Base-by-base conservation (phyloP, 1,139 yeast genomes). In the Protomyces lactucae-debilis region DNA sequence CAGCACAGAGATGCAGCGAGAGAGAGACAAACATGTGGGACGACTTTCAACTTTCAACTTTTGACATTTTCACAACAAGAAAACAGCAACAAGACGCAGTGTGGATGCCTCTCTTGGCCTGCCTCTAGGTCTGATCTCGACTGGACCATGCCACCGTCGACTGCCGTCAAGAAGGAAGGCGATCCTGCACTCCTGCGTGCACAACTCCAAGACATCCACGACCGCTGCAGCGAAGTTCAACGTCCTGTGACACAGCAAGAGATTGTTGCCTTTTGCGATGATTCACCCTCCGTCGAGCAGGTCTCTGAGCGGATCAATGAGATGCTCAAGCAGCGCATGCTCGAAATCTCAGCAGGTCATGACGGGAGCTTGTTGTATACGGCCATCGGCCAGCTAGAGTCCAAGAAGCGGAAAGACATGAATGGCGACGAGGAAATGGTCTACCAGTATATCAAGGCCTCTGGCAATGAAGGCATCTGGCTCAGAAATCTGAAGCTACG, bases 391-490 rank as follows among this genome's bases (percentile, higher is more conserved):
- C 66, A 68, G 25, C 72, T 72, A 14, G 76, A 74, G 39, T 78
- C 79, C 10, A 72, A 83, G 88, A 68, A 80, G 12, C 55, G 66
- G 43, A 51, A 85, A 45, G 81, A 83, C 52, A 90, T 93, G 96
- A 74, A 82, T 16, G 84, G 85, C 23, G 99, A 95, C 72, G 99
- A 95, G 75, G 87, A 93, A 43, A 85, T 93, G 83, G 88, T 93
- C 46, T 95, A 92, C 74, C 85, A 93, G 0, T 86, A 90, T 73
- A 93, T 93, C 69, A 96, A 89, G 72, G 95, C 95, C 0, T 83
- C 96, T 6, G 96, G 95, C 2, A 82, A 98, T 74, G 98, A 92
- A 75, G 98, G 98, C 16, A 77, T 78, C 48, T 93, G 99, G 99
- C 89, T 96, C 18, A 91, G 91, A 76, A 90, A 96, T 10, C 84